These are phyloP conservation scores for Lasiodiplodia theobromae DNA, from an alignment of 2,329 filamentous ascomycete species.

Conservation along the genomic window DNA sequence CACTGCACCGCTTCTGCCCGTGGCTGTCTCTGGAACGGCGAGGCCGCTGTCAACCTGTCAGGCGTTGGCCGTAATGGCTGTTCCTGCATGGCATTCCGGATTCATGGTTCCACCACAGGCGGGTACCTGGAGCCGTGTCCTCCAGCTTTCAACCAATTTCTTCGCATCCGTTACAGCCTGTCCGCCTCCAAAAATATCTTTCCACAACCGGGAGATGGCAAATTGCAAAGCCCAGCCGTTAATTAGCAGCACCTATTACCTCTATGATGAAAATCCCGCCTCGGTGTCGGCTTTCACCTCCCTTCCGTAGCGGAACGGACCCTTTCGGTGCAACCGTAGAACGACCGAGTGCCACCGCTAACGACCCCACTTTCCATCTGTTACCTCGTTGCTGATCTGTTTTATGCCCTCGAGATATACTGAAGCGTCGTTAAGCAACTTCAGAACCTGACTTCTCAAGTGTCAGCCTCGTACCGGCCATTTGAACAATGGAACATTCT, in stretches of 20 bases:
- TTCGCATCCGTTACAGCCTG: neutral
- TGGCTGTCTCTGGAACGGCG: neutral
- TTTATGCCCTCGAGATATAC: neutral
- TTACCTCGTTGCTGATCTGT: neutral
- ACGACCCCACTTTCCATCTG: neutral
- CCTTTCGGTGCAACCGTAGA: neutral
- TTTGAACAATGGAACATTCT: neutral
- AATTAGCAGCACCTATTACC: neutral
- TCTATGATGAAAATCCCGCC: neutral
- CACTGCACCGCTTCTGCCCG: neutral
- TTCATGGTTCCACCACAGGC: slow-evolving; percentile 14
- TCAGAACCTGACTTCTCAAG: slow-evolving; percentile 2
- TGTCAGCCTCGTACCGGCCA: neutral
- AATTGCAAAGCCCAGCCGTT: neutral
- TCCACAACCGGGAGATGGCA: neutral
- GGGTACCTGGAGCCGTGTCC: slow-evolving; percentile 16
- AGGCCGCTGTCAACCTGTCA: slow-evolving; percentile 19
- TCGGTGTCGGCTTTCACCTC: neutral
- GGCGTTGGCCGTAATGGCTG: neutral
- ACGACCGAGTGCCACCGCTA: neutral
- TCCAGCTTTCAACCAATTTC: neutral
- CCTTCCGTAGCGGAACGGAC: neutral
- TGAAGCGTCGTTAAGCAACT: neutral
- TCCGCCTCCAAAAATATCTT: no score
- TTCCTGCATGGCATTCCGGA: slow-evolving; percentile 18